phyloP scores from a whole-genome alignment of 192 early-diverging fungal species.

The Diversispora epigaea region DNA sequence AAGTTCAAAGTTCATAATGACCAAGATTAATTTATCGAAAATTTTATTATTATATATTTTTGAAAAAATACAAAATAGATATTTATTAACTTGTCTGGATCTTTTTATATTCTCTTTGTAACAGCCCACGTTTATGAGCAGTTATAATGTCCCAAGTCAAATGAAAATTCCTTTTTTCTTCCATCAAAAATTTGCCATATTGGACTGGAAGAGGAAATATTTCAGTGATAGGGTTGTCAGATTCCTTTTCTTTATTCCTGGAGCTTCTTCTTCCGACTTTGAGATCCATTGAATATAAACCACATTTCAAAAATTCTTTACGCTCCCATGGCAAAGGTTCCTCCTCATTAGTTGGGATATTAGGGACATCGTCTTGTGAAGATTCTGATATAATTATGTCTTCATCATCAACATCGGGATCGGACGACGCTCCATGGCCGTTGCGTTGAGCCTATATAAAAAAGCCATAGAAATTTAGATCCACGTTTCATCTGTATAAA shows the following conservation, averaged over 20 bases:
- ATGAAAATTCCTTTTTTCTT: slow-evolving; percentile 57
- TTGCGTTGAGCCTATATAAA: too few relatives aligned
- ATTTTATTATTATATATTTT: background rate
- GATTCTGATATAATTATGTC: background rate
- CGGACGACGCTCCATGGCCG: too few relatives aligned
- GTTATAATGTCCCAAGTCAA: slow-evolving; percentile 66
- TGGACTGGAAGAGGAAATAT: slow-evolving; percentile 62
- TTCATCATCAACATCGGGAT: background rate
- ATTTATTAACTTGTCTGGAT: slow-evolving; percentile 44
- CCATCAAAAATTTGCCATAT: slow-evolving; percentile 57
- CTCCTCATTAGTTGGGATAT: background rate
- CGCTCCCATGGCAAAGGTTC: background rate
- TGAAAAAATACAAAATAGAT: background rate
- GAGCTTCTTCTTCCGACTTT: slow-evolving; percentile 26
- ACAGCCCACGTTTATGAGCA: slow-evolving; percentile 41
- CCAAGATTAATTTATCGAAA: too few relatives aligned
- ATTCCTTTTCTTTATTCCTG: background rate
- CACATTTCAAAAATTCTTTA: slow-evolving; percentile 43
- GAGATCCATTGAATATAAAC: slow-evolving; percentile 44
- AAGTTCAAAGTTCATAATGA: too few relatives aligned
- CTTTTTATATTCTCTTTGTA: slow-evolving; percentile 46
- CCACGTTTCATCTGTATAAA: too few relatives aligned
- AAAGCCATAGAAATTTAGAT: too few relatives aligned
- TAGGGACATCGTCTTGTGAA: background rate
- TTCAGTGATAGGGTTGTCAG: background rate